Conservation (phyloP, 2,329 filamentous ascomycete species). For the Pochonia chlamydosporia region DNA sequence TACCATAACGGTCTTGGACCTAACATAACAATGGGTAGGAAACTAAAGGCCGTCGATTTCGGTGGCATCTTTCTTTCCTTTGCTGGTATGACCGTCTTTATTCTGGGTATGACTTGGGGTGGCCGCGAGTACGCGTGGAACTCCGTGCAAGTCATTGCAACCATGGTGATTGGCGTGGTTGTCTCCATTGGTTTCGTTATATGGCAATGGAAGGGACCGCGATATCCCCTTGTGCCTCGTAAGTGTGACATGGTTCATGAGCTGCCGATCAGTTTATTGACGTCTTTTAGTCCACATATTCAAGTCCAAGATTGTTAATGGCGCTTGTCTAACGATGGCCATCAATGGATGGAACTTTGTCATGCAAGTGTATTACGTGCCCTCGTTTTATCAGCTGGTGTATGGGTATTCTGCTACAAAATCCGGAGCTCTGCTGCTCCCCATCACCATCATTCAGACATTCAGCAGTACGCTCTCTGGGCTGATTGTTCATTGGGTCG, state of each 20-base stretch:
- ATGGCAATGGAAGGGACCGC: conserved; percentile 46
- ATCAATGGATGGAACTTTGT: conserved; percentile 56
- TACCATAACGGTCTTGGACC: not conserved
- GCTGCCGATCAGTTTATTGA: conserved; percentile 1
- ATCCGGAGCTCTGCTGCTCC: conserved; percentile 35
- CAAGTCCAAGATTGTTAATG: conserved; percentile 45
- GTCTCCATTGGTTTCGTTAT: conserved; percentile 43
- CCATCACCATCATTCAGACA: conserved; percentile 37
- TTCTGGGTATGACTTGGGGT: conserved; percentile 52
- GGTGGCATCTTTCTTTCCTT: conserved; percentile 40
- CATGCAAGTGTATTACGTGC: conserved; percentile 46
- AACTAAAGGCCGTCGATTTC: conserved; percentile 46
- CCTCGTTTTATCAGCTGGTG: conserved; percentile 39
- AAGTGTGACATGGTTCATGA: conserved; percentile 16
- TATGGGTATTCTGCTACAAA: conserved; percentile 37
- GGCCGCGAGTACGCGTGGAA: conserved; percentile 53
- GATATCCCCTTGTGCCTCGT: conserved; percentile 41
- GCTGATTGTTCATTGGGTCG: conserved; percentile 45
- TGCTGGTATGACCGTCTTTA: conserved; percentile 37
- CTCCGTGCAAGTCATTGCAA: conserved; percentile 47
- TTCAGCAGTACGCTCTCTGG: conserved; percentile 44
- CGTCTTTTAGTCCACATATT: conserved; percentile 42
- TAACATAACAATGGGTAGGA: conserved; percentile 22
- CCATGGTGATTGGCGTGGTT: conserved; percentile 43
- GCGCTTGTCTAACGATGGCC: conserved; percentile 50